Conservation (phyloP, 148 eudicot genomes). For the Amaranthus hypochondriacus region DNA sequence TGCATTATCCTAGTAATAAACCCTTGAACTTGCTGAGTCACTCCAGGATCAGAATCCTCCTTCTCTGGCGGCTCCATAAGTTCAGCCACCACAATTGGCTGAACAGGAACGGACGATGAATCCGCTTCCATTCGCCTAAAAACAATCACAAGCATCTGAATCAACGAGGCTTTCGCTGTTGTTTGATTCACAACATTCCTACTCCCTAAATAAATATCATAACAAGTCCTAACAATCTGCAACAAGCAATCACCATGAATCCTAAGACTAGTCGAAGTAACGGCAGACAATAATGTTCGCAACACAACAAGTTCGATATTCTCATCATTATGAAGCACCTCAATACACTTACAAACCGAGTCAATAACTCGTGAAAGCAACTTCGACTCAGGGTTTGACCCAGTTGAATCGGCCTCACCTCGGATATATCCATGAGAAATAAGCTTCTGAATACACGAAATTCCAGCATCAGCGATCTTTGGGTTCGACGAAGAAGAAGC, state of each 20-base stretch:
- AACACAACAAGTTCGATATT: conserved; percentile 59
- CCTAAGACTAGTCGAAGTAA: conserved; percentile 61
- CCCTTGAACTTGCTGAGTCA: conserved; percentile 87
- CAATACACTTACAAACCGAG: conserved; percentile 65
- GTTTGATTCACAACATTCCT: conserved; percentile 90
- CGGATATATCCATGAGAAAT: conserved; percentile 67
- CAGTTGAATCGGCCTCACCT: conserved; percentile 69
- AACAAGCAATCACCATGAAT: conserved; percentile 88
- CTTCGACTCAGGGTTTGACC: conserved; percentile 47
- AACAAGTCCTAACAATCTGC: conserved; percentile 74
- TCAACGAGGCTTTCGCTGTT: conserved; percentile 87
- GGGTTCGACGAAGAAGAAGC: conserved; percentile 48
- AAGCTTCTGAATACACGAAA: conserved; percentile 67
- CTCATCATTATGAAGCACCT: conserved; percentile 42
- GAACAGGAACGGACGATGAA: conserved; percentile 77
- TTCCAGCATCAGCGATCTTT: conserved; percentile 65
- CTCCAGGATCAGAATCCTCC: conserved; percentile 52
- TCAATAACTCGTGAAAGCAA: conserved; percentile 51
- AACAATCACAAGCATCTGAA: conserved; percentile 95
- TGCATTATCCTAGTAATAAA: conserved; percentile 78
- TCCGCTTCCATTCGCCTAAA: conserved; percentile 97
- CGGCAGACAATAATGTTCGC: conserved; percentile 67
- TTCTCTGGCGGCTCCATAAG: conserved; percentile 87
- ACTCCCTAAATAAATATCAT: conserved; percentile 77
- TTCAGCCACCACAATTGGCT: conserved; percentile 97